These are phyloP conservation scores for Saccharomycopsis sp. DNA, from an alignment of 805 yeast species.

Conservation along the genomic window DNA sequence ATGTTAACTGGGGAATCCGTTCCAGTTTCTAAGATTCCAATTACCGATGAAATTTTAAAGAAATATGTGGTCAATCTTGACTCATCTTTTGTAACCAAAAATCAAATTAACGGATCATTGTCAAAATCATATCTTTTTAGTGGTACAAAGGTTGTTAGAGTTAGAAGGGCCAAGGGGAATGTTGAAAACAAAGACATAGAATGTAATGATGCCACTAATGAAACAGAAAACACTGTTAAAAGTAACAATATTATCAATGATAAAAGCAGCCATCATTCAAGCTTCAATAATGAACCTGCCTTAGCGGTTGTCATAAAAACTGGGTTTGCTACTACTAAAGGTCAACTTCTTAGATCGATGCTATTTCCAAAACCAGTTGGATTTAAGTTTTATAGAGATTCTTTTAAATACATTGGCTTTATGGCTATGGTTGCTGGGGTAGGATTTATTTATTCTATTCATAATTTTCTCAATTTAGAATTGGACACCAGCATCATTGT, in stretches of 20 bases:
- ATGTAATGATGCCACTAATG: conserved; percentile 1
- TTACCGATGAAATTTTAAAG: conserved; percentile 50
- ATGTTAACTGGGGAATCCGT: conserved; percentile 98
- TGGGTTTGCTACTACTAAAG: conserved; percentile 93
- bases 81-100: conserved; percentile 21
- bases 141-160: conserved; percentile 84
- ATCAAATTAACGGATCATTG: conserved; percentile 51
- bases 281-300: conserved; percentile 67
- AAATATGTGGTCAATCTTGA: conserved; percentile 46
- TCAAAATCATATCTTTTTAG: conserved; percentile 71
- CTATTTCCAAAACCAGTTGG: conserved; percentile 91
- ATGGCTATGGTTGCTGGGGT: conserved; percentile 78
- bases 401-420: conserved; percentile 91
- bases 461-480: conserved; percentile 71
- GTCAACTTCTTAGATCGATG: conserved; percentile 90
- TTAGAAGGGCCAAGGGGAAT: conserved; percentile 44
- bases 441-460: conserved; percentile 78
- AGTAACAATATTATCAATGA: no score
- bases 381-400: conserved; percentile 87
- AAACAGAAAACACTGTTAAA: background rate
- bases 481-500: conserved; percentile 60
- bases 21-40: conserved; percentile 78
- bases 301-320: conserved; percentile 81
- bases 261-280: no score
- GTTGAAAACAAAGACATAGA: no score